phyloP scores from a whole-genome alignment of 176 grass and related monocot genomes.

The Themeda triandra region DNA sequence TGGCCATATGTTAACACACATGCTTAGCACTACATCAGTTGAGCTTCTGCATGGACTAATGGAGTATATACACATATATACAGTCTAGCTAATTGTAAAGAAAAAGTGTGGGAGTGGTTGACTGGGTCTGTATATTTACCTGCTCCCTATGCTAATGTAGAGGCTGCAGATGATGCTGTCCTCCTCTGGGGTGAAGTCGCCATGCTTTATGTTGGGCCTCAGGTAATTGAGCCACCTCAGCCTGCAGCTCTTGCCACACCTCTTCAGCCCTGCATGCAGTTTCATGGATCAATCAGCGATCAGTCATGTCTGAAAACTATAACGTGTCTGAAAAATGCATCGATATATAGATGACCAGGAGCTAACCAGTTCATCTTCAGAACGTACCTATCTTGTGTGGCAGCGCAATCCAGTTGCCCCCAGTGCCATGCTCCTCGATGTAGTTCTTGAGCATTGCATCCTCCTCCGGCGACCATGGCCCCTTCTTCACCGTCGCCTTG shows the following conservation, averaged over 20 bases:
- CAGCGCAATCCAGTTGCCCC: slow-evolving; percentile 87
- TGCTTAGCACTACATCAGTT: neutral
- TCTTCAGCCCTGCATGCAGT: slow-evolving; percentile 55
- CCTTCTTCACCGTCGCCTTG: slow-evolving; percentile 87
- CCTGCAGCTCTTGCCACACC: slow-evolving; percentile 83
- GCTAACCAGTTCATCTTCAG: too few species aligned
- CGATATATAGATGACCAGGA: too few species aligned
- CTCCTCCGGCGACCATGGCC: slow-evolving; percentile 89
- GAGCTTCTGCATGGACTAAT: neutral
- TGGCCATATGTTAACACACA: slow-evolving; percentile 13
- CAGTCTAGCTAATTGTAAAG: neutral
- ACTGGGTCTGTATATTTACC: slow-evolving; percentile 20
- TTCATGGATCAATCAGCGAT: too few species aligned
- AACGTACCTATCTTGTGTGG: slow-evolving; percentile 83
- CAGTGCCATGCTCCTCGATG: slow-evolving; percentile 80
- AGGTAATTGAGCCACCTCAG: slow-evolving; percentile 82
- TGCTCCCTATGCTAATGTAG: slow-evolving; percentile 99
- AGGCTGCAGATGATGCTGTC: slow-evolving; percentile 87
- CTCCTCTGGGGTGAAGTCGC: slow-evolving; percentile 88
- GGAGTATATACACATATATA: neutral
- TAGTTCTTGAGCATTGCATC: slow-evolving; percentile 84
- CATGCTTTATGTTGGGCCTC: slow-evolving; percentile 91
- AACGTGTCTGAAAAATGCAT: too few species aligned
- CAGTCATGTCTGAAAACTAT: neutral
- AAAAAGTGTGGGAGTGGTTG: neutral